Base-by-base conservation (phyloP, 2,329 filamentous ascomycete species). In the Beauveria sp. region DNA sequence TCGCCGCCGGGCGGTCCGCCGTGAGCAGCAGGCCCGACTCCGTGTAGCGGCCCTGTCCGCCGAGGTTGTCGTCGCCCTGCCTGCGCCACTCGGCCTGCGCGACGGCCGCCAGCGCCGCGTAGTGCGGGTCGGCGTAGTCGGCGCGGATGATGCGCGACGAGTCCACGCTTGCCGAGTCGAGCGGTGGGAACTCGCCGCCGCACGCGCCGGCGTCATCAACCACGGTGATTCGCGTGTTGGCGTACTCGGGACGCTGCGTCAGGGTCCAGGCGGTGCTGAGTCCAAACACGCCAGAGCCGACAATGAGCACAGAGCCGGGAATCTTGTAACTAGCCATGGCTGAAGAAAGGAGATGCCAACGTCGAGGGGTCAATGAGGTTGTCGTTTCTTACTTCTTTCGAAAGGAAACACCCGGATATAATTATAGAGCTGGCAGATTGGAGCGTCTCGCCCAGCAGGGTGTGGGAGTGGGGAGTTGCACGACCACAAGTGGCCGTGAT, bases 81-180 rank as follows among this genome's bases (percentile, higher is more conserved):
- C 81, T 83, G 67, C 88, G 84, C 90, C 86, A 95, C 70, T 82
- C 78, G 20, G 79, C 73, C 69, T 90, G 89, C 1, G 92, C 91
- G 42, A 84, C 78, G 20, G 84, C 80, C 22, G 88, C 91, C 51
- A 98, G 84, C 18, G 79, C 77, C 6, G 91, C 84, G 74, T 98
- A 98, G 24, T 86, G 83, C 0, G 84, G 77, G 70, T 93, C 86
- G 5, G 90, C 87, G 70, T 98, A 98, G 79, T 98, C 93, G 56
- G 84, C 76, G 61, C 86, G 80, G 65, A 88, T 79, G 67, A 88
- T 86, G 66, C 86, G 82, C 16, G 84, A 87, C 4, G 79, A 79
- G 74, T 88, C 86, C 68, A 87, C 80, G 65, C 81, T 85, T 56
- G 84, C 80, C 62, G 80, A 79, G 67, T 88, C 84, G 49, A 78